Evolutionary conservation across 2,329 filamentous ascomycete species (phyloP), one percentile per base, ranked within the genome.

Genomic region (Colletotrichum trifolii): DNA sequence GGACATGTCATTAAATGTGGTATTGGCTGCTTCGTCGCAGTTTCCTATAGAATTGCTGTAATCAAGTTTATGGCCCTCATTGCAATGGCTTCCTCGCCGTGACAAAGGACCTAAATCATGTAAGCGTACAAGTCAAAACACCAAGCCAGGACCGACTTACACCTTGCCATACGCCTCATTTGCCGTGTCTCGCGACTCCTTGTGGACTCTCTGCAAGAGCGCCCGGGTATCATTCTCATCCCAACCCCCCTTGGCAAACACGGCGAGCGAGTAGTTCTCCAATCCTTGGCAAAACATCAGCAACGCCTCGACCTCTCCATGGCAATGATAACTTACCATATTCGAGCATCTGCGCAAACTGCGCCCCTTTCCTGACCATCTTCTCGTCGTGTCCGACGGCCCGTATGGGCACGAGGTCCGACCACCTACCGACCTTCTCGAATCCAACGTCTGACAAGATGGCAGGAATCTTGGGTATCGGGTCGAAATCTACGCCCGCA

Each of bases 341-440:
- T 42, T 78, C 71, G 2, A 79, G 71, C 70, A 82, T 76, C 52
- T 75, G 69, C 4, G 73, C 74, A 40, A 80, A 67, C 15, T 80
- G 63, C 13, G 70, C 72, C 45, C 79, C 79, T 43, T 79, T 79
- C 40, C 71, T 71, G 35, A 72, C 71, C 66, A 76, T 73, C 57
- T 79, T 73, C 8, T 78, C 75, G 54, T 82, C 80, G 33, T 73
- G 72, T 0, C 78, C 77, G 75, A 79, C 80, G 40, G 72, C 71
- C 10, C 77, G 75, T 17, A 82, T 69, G 1, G 80, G 80, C 34
- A 82, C 64, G 69, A 80, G 78, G 67, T 82, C 79, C 17, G 73
- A 77, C 11, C 77, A 72, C 67, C 82, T 78, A 0, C 75, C 72
- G 17, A 80, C 74, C 38, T 70, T 72, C 50, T 81, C 79, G 57